phyloP scores from a whole-genome alignment of 345 rosid genomes.

The Eucalyptus leucophloia region DNA sequence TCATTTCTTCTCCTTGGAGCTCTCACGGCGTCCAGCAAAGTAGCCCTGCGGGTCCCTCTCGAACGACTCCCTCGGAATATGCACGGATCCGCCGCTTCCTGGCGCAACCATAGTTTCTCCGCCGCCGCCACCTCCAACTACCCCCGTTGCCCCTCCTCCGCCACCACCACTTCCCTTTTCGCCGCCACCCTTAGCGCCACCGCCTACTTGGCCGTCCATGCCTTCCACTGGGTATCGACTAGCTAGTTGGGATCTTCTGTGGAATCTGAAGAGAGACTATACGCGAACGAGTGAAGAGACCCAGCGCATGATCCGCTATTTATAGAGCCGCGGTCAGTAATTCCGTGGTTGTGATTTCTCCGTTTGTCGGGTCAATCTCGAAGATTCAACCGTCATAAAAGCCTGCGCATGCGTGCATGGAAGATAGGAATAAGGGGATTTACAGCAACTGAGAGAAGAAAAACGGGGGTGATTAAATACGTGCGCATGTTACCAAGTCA shows the following conservation, averaged over 20 bases:
- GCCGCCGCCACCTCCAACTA: too few relatives aligned
- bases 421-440: too few relatives aligned
- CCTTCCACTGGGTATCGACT: background rate
- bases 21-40: background rate
- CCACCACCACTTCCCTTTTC: background rate
- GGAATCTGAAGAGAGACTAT: background rate
- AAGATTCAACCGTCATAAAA: background rate
- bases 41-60: background rate
- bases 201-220: background rate
- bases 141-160: background rate
- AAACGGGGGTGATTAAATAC: too few relatives aligned
- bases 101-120: background rate
- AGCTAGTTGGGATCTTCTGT: background rate
- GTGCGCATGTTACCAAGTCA: too few relatives aligned
- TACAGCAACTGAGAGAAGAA: too few relatives aligned
- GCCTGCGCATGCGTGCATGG: background rate
- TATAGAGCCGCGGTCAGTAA: background rate
- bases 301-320: background rate
- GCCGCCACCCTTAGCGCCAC: background rate
- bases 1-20: background rate
- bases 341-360: background rate
- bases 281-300: background rate
- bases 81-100: background rate
- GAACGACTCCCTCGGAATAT: background rate
- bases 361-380: background rate